Conservation (phyloP, 495 filamentous ascomycete species). For the Penicillium manginii region DNA sequence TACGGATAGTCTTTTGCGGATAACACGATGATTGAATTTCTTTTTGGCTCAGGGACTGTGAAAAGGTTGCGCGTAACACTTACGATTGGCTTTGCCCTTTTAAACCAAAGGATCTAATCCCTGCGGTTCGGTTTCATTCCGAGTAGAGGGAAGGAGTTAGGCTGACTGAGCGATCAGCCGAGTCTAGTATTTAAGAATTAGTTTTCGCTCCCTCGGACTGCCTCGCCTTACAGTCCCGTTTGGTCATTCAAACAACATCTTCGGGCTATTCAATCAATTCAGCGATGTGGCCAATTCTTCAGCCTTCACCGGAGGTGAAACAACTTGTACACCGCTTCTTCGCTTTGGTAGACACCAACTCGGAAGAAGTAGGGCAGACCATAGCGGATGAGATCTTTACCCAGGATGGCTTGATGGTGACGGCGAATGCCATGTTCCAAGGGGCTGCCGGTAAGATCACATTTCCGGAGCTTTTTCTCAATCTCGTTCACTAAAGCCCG, state of each 20-base stretch:
- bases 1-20: neutral
- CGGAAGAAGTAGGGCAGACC: neutral
- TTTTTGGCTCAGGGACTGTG: neutral
- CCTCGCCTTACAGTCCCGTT: neutral
- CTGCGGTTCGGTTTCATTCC: too few relatives aligned
- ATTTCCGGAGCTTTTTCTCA: neutral
- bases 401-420: neutral
- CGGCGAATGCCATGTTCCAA: neutral
- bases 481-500: neutral
- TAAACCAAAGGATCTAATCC: neutral
- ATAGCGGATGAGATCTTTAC: neutral
- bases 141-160: too few relatives aligned
- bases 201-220: neutral
- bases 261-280: neutral
- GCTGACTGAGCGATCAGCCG: neutral
- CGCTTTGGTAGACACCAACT: neutral
- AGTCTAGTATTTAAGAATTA: neutral
- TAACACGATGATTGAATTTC: neutral
- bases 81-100: neutral
- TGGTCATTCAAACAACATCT: neutral
- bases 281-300: neutral
- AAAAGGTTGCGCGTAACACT: neutral
- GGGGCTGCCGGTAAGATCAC: neutral
- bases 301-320: neutral
- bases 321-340: neutral